Evolutionary conservation across 202 grass and related monocot genomes (phyloP).

Genomic region (Elaeis oleifera): DNA sequence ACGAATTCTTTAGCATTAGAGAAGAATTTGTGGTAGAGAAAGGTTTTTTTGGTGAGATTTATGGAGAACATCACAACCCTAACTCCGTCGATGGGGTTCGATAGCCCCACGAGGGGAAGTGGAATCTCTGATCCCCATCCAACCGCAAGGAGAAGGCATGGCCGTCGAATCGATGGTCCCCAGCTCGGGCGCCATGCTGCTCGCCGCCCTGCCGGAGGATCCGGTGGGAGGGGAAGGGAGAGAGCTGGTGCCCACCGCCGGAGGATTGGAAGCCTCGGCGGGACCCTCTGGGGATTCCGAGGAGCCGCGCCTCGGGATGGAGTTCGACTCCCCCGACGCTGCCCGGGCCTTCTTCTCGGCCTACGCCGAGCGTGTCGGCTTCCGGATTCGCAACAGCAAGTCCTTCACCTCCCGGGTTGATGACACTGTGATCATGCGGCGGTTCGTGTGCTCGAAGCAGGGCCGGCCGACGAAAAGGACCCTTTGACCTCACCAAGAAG

Average conservation of each 20-base stretch:
- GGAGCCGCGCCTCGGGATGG: slow-evolving; percentile 29
- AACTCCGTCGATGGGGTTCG: slow-evolving; percentile 14
- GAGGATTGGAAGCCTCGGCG: neutral
- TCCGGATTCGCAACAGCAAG: slow-evolving; percentile 56
- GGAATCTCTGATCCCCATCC: slow-evolving; percentile 18
- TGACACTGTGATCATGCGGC: slow-evolving; percentile 57
- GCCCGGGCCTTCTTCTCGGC: slow-evolving; percentile 41
- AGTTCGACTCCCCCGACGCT: slow-evolving; percentile 35
- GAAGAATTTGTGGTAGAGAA: no score
- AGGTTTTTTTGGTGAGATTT: neutral
- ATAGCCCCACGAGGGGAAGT: slow-evolving; percentile 9
- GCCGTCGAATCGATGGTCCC: neutral
- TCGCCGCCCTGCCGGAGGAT: neutral
- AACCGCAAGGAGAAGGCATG: slow-evolving; percentile 10
- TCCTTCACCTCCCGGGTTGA: slow-evolving; percentile 51
- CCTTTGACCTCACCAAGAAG: slow-evolving; percentile 53
- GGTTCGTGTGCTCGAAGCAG: slow-evolving; percentile 58
- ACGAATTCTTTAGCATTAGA: no score
- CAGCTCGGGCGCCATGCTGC: neutral
- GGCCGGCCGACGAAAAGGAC: slow-evolving; percentile 45
- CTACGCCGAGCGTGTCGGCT: slow-evolving; percentile 33
- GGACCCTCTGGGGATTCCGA: neutral
- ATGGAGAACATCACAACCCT: slow-evolving; percentile 1
- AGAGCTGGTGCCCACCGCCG: neutral
- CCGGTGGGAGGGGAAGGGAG: neutral